Evolutionary conservation across 331 rosid genomes (phyloP).

Genomic region (Prunus yedoensis): DNA sequence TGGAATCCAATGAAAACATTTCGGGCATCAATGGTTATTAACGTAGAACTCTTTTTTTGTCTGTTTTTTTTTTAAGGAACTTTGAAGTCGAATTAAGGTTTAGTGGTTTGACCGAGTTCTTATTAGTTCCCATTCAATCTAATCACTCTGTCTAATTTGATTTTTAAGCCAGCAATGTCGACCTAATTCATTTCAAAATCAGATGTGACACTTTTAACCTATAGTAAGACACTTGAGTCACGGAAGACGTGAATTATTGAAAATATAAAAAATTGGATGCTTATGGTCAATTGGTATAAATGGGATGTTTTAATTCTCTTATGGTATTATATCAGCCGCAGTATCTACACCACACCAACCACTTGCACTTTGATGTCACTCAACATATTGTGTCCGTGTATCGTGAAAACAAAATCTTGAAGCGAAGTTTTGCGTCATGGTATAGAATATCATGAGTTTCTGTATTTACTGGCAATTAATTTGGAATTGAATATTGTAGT

Average conservation of each 20-base stretch:
- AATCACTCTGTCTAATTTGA: neutral
- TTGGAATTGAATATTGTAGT: too few species aligned
- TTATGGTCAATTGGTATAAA: too few species aligned
- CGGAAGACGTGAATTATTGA: neutral
- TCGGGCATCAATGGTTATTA: neutral
- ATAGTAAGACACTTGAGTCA: neutral
- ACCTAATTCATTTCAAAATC: neutral
- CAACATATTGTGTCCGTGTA: too few species aligned
- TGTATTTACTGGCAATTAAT: too few species aligned
- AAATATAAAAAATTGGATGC: neutral
- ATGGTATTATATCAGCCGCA: too few species aligned
- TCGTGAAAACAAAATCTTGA: too few species aligned
- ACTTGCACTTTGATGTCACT: too few species aligned
- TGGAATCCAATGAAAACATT: neutral
- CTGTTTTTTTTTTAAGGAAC: neutral
- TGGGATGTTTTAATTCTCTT: too few species aligned
- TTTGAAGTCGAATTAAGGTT: neutral
- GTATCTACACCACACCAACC: too few species aligned
- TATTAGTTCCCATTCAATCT: neutral
- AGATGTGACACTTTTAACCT: neutral
- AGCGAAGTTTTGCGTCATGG: rapidly evolving
- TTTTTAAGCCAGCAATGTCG: neutral
- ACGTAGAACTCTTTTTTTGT: neutral
- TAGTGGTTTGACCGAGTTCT: neutral
- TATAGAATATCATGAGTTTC: too few species aligned